Evolutionary conservation across 768 basidiomycete species (phyloP).

Genomic region (Leucocoprinus sp.): DNA sequence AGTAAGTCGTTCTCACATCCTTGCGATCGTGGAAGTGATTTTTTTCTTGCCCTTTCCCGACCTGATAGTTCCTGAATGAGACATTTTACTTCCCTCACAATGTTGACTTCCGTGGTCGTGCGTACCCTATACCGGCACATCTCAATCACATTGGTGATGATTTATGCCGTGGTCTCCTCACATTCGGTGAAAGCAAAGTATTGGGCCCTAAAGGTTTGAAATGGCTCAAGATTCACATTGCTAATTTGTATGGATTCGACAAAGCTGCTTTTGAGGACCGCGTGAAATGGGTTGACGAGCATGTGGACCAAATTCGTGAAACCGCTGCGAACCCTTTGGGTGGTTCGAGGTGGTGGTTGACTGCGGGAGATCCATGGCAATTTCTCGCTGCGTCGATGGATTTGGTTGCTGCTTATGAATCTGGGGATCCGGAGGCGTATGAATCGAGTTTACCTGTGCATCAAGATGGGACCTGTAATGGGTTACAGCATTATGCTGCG

Average conservation of each 20-base stretch:
- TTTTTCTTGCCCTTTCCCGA: background rate
- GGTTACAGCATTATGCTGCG: conserved; percentile 93
- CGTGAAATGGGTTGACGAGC: conserved; percentile 66
- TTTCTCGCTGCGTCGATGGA: conserved; percentile 91
- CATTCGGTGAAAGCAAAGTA: conserved; percentile 71
- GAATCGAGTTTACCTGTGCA: conserved; percentile 83
- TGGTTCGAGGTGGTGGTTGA: conserved; percentile 68
- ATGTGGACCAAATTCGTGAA: conserved; percentile 72
- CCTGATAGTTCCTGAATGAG: conserved; percentile 76
- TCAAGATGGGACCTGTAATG: conserved; percentile 98
- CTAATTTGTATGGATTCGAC: conserved; percentile 90
- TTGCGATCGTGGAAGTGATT: background rate
- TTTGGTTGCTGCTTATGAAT: conserved; percentile 33
- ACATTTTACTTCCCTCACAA: conserved; percentile 92
- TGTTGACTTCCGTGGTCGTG: conserved; percentile 94
- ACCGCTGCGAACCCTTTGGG: conserved; percentile 30
- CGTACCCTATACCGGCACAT: conserved; percentile 95
- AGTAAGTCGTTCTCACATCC: conserved; percentile 36
- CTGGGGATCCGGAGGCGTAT: conserved; percentile 39
- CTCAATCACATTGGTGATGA: conserved; percentile 95
- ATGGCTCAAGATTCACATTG: conserved; percentile 94
- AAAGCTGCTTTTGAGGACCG: conserved; percentile 93
- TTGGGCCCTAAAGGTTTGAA: conserved; percentile 79
- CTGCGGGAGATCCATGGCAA: conserved; percentile 97
- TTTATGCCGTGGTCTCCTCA: conserved; percentile 58